phyloP scores from a whole-genome alignment of 2,329 filamentous ascomycete genomes.

The Lachnellula subtilissima region DNA sequence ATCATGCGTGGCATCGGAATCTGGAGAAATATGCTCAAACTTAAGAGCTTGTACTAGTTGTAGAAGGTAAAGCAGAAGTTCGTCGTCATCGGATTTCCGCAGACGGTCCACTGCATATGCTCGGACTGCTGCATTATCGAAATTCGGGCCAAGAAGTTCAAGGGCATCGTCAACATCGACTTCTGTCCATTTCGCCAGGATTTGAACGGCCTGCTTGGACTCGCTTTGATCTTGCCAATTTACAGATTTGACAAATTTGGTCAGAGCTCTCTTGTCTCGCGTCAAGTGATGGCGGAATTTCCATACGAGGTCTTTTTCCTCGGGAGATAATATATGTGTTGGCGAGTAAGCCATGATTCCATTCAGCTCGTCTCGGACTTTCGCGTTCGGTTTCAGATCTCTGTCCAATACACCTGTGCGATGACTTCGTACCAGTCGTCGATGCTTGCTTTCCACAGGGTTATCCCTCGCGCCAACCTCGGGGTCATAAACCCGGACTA shows the following conservation, averaged over 20 bases:
- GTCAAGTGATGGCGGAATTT: slow-evolving; percentile 94
- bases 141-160: slow-evolving; percentile 86
- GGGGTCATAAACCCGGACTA: slow-evolving; percentile 88
- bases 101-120: slow-evolving; percentile 91
- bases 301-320: slow-evolving; percentile 96
- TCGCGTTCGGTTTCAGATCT: slow-evolving; percentile 92
- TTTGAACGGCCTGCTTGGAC: slow-evolving; percentile 80
- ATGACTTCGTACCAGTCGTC: slow-evolving; percentile 80
- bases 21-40: slow-evolving; percentile 71
- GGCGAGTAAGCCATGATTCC: slow-evolving; percentile 87
- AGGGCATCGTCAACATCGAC: slow-evolving; percentile 96
- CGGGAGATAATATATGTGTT: slow-evolving; percentile 78
- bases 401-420: slow-evolving; percentile 92
- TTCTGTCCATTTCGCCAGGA: slow-evolving; percentile 89
- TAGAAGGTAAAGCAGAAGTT: slow-evolving; percentile 83
- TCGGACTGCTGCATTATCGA: slow-evolving; percentile 81
- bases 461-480: slow-evolving; percentile 88
- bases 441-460: slow-evolving; percentile 91
- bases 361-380: slow-evolving; percentile 91
- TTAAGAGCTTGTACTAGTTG: slow-evolving; percentile 96
- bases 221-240: slow-evolving; percentile 87
- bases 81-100: slow-evolving; percentile 86
- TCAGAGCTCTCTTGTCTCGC: slow-evolving; percentile 84
- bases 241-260: slow-evolving; percentile 97
- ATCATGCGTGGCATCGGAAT: slow-evolving; percentile 59